Conservation (phyloP, 83 land plant species). For the Isoetes engelmannii region DNA sequence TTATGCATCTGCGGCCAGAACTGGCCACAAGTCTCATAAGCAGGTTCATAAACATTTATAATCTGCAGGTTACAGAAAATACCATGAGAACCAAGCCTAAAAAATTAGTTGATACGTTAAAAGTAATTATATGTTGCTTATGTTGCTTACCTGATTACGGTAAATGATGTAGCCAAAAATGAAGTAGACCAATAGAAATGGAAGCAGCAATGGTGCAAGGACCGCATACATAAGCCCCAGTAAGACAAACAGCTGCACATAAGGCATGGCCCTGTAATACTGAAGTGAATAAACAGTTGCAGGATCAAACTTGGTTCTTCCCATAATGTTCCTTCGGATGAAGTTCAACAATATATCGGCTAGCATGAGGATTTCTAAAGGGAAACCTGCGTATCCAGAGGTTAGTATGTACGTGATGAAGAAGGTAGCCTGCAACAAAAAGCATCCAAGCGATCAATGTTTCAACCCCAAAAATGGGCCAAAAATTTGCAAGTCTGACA, state of each 20-base stretch:
- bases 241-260: slow-evolving; percentile 67
- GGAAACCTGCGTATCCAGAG: slow-evolving; percentile 78
- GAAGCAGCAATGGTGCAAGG: slow-evolving; percentile 76
- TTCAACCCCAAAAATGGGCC: not conserved
- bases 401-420: slow-evolving; percentile 89
- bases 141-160: slow-evolving; percentile 67
- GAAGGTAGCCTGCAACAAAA: slow-evolving; percentile 65
- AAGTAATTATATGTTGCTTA: not conserved
- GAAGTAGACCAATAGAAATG: slow-evolving; percentile 72
- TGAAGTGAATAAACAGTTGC: slow-evolving; percentile 44
- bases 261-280: slow-evolving; percentile 66
- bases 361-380: slow-evolving; percentile 61
- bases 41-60: slow-evolving; percentile 53
- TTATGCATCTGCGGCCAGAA: slow-evolving; percentile 73
- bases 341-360: slow-evolving; percentile 35
- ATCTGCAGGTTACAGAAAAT: slow-evolving; percentile 35
- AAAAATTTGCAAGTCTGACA: not conserved
- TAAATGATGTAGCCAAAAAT: slow-evolving; percentile 67
- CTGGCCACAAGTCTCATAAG: slow-evolving; percentile 62
- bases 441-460: not conserved
- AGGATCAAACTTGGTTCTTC: slow-evolving; percentile 28
- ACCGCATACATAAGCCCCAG: slow-evolving; percentile 76
- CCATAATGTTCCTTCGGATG: slow-evolving; percentile 24
- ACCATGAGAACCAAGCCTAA: not conserved
- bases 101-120: not conserved